Base-by-base conservation (phyloP, 1,284 basidiomycete species). In the Malassezia psittaci region DNA sequence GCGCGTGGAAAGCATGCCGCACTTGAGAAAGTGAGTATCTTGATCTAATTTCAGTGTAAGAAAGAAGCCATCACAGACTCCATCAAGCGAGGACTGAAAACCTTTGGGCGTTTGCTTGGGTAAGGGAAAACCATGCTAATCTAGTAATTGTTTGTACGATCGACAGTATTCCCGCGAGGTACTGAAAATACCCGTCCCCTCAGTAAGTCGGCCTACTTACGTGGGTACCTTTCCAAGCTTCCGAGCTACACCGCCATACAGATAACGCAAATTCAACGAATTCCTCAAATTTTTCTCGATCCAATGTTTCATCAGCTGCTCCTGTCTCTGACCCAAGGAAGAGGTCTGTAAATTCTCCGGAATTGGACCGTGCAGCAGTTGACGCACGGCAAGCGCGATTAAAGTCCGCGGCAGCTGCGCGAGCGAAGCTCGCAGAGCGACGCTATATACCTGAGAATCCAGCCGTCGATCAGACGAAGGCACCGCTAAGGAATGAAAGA, bases 11-110 rank as follows among this genome's bases (percentile, higher is more conserved):
- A 93, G 75, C 88, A 83, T 0, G 81, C 81, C 13, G 90, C 88
- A 1, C 73, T 98, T 32, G 91, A 96, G 69, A 98, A 98, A 82
- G 93, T 90, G 54, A 40, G 81, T 66, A 18, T 9, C 13, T 44
- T 10, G 9, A 24, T 34, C 40, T 21, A 57, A 12, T 66, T 33
- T 49, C 36, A 96, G 90, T 89, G 87, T 67, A 93, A 94, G 80
- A 98, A 98, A 72, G 93, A 96, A 73, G 90, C 94, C 0, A 86
- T 96, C 0, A 98, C 93, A 0, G 93, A 98, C 67, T 91, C 82
- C 0, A 78, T 93, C 44, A 98, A 98, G 76, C 84, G 93, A 35
- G 83, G 89, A 0, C 79, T 98, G 18, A 82, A 89, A 47, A 88
- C 85, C 63, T 98, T 98, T 74, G 93, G 94, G 47, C 93, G 91